These are phyloP conservation scores for Podaxis mareebaensis DNA, from an alignment of 768 basidiomycete genomes.

Conservation along the genomic window DNA sequence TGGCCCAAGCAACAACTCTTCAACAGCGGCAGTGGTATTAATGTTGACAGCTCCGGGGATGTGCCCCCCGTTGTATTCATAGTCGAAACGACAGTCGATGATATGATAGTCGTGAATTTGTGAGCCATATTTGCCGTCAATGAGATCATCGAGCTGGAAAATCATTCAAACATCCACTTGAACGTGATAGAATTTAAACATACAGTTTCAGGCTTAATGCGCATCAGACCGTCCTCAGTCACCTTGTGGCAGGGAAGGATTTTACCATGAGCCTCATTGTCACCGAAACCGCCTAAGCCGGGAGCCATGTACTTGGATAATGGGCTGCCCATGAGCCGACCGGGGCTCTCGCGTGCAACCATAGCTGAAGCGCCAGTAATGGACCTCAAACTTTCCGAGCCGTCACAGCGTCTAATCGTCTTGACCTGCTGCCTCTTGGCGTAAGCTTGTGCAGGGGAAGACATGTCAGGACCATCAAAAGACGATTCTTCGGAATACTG, in stretches of 20 bases:
- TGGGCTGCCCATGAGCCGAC: slow-evolving; percentile 29
- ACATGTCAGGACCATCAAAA: slow-evolving; percentile 70
- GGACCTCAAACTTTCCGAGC: slow-evolving; percentile 78
- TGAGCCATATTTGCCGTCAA: slow-evolving; percentile 72
- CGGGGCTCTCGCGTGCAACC: slow-evolving; percentile 47
- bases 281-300: slow-evolving; percentile 85
- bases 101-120: slow-evolving; percentile 72
- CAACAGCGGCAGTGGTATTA: slow-evolving; percentile 76
- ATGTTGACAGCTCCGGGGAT: slow-evolving; percentile 91
- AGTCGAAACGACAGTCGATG: slow-evolving; percentile 97
- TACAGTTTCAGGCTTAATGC: slow-evolving; percentile 81
- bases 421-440: slow-evolving; percentile 74
- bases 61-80: slow-evolving; percentile 94
- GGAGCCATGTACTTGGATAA: slow-evolving; percentile 54
- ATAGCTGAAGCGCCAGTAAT: slow-evolving; percentile 65
- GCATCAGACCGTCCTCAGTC: slow-evolving; percentile 93
- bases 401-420: slow-evolving; percentile 78
- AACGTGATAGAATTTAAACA: slow-evolving; percentile 27
- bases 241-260: slow-evolving; percentile 92
- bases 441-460: slow-evolving; percentile 82
- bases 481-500: slow-evolving; percentile 54
- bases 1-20: slow-evolving; percentile 73
- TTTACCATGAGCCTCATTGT: slow-evolving; percentile 92
- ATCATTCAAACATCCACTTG: slow-evolving; percentile 18
- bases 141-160: slow-evolving; percentile 69